A percentile compares a stretch with the other conserved stretches of the same genome.
These are phyloP conservation scores for Pulveroboletus sp. DNA, from an alignment of 768 basidiomycete species.

Conservation along the genomic window DNA sequence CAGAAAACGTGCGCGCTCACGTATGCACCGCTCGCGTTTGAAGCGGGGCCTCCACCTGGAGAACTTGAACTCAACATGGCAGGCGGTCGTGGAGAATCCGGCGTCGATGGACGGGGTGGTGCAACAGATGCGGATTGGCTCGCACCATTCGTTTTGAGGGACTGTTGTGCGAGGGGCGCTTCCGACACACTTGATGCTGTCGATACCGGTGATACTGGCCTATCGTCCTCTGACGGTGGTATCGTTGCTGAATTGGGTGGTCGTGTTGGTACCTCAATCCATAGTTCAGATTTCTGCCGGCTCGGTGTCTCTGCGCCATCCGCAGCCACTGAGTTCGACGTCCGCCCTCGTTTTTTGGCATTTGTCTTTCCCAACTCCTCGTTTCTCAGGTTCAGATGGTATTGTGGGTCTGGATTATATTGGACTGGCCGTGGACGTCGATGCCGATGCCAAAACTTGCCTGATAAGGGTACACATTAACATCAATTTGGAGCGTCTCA, in stretches of 20 bases:
- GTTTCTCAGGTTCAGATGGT: conserved; percentile 52
- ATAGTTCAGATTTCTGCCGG: conserved; percentile 35
- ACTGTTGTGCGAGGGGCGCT: conserved; percentile 63
- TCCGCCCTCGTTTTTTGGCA: conserved; percentile 46
- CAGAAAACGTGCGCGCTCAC: conserved; percentile 22
- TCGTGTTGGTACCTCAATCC: conserved; percentile 32
- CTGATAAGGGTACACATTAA: conserved; percentile 33
- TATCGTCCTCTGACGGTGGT: conserved; percentile 40
- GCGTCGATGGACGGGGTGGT: conserved; percentile 22
- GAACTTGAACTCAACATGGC: conserved; percentile 12
- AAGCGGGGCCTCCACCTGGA: conserved; percentile 14
- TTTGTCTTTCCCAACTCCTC: conserved; percentile 56
- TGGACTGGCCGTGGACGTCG: conserved; percentile 73
- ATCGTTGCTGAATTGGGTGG: conserved; percentile 29
- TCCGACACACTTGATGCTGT: conserved; percentile 71
- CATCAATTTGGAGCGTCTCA: conserved; percentile 4
- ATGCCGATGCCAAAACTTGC: conserved; percentile 89
- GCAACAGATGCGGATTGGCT: conserved; percentile 17
- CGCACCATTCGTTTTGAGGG: conserved; percentile 53
- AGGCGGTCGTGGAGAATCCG: conserved; percentile 20
- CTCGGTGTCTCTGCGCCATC: conserved; percentile 54
- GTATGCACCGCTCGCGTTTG: conserved; percentile 17
- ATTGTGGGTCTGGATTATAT: conserved; percentile 72
- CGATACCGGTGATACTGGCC: conserved; percentile 67
- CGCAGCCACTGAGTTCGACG: conserved; percentile 18